A percentile compares a stretch with the other conserved stretches of the same genome.
Evolutionary conservation across 139 green algal species (phyloP).

Genomic region (Diplosphaera chodatii): DNA sequence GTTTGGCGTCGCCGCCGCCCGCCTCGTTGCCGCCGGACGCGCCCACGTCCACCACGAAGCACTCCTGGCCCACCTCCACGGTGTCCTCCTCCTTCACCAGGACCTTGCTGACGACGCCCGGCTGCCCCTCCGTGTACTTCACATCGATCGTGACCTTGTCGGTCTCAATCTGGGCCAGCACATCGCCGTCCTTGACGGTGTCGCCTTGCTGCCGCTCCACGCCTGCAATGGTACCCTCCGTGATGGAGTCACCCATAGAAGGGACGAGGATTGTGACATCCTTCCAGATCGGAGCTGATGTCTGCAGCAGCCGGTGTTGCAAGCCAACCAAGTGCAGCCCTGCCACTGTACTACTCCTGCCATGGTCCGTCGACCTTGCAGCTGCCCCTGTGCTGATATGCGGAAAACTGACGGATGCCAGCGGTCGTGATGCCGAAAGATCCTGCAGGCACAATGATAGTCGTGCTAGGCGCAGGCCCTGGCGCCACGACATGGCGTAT

Average conservation of each 20-base stretch:
- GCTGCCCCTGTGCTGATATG: too few relatives aligned
- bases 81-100: conserved; percentile 76
- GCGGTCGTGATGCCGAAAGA: too few relatives aligned
- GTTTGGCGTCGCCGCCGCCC: too few relatives aligned
- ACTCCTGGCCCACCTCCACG: conserved; percentile 79
- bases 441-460: background rate
- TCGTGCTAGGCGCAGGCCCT: background rate
- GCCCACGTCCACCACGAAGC: conserved; percentile 60
- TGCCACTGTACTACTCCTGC: background rate
- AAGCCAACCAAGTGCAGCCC: background rate
- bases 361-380: too few relatives aligned
- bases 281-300: background rate
- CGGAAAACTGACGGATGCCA: too few relatives aligned
- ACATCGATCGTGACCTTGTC: conserved; percentile 95
- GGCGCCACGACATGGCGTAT: background rate
- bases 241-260: conserved; percentile 90
- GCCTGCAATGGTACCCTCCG: conserved; percentile 78
- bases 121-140: conserved; percentile 58
- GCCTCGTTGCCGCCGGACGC: conserved; percentile 19
- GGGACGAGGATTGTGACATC: conserved; percentile 55
- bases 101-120: conserved; percentile 51
- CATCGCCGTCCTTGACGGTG: conserved; percentile 81
- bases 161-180: conserved; percentile 96
- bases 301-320: background rate
- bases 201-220: conserved; percentile 78